Evolutionary conservation across 1,139 yeast genomes (phyloP).

Genomic region (Sugiyamaella novakii): DNA sequence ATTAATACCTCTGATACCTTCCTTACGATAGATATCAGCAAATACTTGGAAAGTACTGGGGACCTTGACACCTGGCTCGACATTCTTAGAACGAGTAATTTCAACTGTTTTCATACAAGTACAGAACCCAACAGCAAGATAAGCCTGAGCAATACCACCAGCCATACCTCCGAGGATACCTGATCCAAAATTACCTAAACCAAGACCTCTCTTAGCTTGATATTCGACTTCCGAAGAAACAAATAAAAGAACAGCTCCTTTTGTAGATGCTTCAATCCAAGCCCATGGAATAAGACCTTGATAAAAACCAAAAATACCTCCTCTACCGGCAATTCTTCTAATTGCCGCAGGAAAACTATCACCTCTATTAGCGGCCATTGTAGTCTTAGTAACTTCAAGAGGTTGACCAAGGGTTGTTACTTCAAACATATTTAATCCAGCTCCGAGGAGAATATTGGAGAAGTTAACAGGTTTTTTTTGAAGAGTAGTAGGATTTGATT

Average conservation of each 20-base stretch:
- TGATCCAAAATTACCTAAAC: slow-evolving; percentile 70
- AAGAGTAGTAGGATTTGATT: slow-evolving; percentile 29
- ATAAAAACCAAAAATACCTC: slow-evolving; percentile 88
- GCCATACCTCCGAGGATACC: slow-evolving; percentile 95
- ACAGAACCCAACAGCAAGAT: slow-evolving; percentile 95
- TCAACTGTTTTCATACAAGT: slow-evolving; percentile 98
- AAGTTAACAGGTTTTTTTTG: slow-evolving; percentile 86
- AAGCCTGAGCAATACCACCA: slow-evolving; percentile 97
- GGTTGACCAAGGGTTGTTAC: slow-evolving; percentile 97
- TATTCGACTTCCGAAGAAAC: slow-evolving; percentile 93
- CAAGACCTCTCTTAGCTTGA: slow-evolving; percentile 58
- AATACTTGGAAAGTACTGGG: slow-evolving; percentile 86
- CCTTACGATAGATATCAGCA: slow-evolving; percentile 75
- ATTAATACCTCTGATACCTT: slow-evolving; percentile 92
- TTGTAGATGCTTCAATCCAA: slow-evolving; percentile 98
- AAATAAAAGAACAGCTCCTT: slow-evolving; percentile 94
- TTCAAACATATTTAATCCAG: slow-evolving; percentile 88
- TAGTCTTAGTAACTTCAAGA: slow-evolving; percentile 87
- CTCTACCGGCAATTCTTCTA: slow-evolving; percentile 84
- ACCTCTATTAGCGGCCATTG: slow-evolving; percentile 95
- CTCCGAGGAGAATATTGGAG: slow-evolving; percentile 89
- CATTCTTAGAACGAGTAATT: slow-evolving; percentile 86
- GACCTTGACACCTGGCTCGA: slow-evolving; percentile 64
- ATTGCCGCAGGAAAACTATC: slow-evolving; percentile 69
- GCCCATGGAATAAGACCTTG: slow-evolving; percentile 99